Evolutionary conservation across 2,329 filamentous ascomycete genomes (phyloP), one percentile per base, ranked within the genome.

Genomic region (Colletotrichum sp.): DNA sequence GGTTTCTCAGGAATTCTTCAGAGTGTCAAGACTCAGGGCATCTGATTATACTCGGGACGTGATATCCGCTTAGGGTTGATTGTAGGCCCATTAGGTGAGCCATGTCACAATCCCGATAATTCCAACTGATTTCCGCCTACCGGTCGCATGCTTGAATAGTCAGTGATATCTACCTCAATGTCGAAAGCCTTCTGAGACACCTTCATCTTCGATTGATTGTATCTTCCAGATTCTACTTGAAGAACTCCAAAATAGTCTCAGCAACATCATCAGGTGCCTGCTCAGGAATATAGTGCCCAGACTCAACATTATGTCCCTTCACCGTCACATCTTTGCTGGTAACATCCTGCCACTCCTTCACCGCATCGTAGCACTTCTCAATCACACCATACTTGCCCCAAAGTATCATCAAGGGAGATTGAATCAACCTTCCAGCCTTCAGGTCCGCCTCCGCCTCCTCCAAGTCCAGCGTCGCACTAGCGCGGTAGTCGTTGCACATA

Each of bases 401-500:
- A 13, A 92, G 72, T 18, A 92, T 83, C 65, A 86, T 81, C 44
- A 92, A 32, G 3, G 89, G 88, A 63, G 85, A 86, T 18, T 80
- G 78, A 7, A 92, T 86, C 80, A 85, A 85, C 76, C 83, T 84
- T 0, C 87, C 88, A 2, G 81, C 80, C 8, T 82, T 79, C 65
- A 87, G 74, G 79, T 92, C 89, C 24, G 83, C 81, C 72, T 85
- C 84, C 55, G 89, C 85, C 79, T 88, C 86, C 3, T 90, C 87
- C 7, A 92, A 79, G 80, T 92, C 91, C 28, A 90, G 78, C 0
- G 86, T 88, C 16, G 88, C 88, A 7, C 85, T 86, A 1, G 90
- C 90, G 13, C 89, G 83, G 76, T 92, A 92, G 78, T 92, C 90
- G 77, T 92, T 86, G 76, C 89, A 91, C 83, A 88, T 89, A 0